Conservation (phyloP, 805 yeast species). For the Candida ortonii region DNA sequence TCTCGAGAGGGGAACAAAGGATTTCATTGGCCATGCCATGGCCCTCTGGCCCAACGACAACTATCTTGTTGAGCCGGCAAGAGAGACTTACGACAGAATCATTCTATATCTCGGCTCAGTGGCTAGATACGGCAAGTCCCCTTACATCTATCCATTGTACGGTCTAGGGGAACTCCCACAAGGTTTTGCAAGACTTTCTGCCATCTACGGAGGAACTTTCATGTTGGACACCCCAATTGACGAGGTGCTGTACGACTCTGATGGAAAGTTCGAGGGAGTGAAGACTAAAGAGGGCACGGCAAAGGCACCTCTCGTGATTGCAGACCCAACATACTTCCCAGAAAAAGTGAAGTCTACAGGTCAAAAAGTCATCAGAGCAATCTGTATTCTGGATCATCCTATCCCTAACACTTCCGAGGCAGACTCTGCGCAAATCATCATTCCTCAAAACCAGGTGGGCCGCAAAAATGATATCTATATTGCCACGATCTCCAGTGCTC, state of each 20-base stretch:
- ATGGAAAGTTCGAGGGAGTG: constrained; percentile 78
- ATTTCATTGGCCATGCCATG: constrained; percentile 98
- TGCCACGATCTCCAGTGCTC: constrained; percentile 85
- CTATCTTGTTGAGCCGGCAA: constrained; percentile 82
- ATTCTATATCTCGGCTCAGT: constrained; percentile 84
- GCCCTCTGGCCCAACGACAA: constrained; percentile 94
- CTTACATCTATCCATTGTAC: constrained; percentile 92
- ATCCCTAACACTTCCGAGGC: constrained; percentile 76
- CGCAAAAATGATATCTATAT: constrained; percentile 93
- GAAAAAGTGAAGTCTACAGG: constrained; percentile 72
- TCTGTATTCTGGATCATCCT: constrained; percentile 89
- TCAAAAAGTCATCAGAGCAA: constrained; percentile 71
- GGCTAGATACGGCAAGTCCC: constrained; percentile 93
- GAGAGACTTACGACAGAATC: constrained; percentile 87
- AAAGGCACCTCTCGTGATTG: constrained; percentile 88
- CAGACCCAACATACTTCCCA: constrained; percentile 98
- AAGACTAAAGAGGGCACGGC: constrained; percentile 89
- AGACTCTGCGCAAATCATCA: constrained; percentile 90
- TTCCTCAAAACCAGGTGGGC: constrained; percentile 93
- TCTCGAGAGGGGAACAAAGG: constrained; percentile 87
- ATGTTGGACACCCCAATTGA: constrained; percentile 97
- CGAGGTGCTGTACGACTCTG: constrained; percentile 72
- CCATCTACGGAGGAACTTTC: constrained; percentile 97
- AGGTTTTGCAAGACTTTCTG: constrained; percentile 95
- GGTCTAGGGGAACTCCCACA: constrained; percentile 99